Evolutionary conservation across 2,329 filamentous ascomycete species (phyloP).

Genomic region (Trichoderma brevicompactum): DNA sequence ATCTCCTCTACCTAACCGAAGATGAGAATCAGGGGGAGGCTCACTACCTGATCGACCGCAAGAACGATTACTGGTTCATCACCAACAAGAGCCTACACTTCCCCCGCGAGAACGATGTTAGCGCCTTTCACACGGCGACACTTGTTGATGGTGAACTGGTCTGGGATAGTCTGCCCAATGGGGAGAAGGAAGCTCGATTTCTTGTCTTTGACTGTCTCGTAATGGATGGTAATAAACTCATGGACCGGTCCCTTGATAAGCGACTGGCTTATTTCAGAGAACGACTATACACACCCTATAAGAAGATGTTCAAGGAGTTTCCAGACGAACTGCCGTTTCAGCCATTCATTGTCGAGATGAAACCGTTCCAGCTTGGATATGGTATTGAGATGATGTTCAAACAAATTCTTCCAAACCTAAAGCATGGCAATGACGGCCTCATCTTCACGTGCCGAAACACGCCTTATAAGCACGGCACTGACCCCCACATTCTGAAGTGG

Average conservation of each 20-base stretch:
- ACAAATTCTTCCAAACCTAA: slow-evolving; percentile 78
- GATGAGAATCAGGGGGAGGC: slow-evolving; percentile 66
- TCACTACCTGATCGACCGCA: slow-evolving; percentile 94
- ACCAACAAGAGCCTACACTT: slow-evolving; percentile 74
- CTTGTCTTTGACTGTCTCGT: slow-evolving; percentile 93
- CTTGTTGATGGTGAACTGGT: slow-evolving; percentile 94
- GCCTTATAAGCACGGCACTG: slow-evolving; percentile 86
- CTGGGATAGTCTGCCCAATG: slow-evolving; percentile 73
- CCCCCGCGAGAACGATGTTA: slow-evolving; percentile 68
- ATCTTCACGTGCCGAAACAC: slow-evolving; percentile 96
- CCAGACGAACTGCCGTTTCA: slow-evolving; percentile 71
- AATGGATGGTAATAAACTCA: slow-evolving; percentile 75
- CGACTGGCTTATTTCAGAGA: slow-evolving; percentile 85
- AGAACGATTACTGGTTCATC: slow-evolving; percentile 95
- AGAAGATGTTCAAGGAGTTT: slow-evolving; percentile 64
- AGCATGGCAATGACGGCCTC: slow-evolving; percentile 93
- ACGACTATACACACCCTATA: slow-evolving; percentile 73
- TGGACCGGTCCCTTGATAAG: slow-evolving; percentile 83
- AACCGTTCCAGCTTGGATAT: slow-evolving; percentile 87
- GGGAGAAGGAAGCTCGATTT: slow-evolving; percentile 73
- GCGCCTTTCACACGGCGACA: slow-evolving; percentile 76
- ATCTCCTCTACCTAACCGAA: slow-evolving; percentile 84
- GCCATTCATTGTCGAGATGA: slow-evolving; percentile 83
- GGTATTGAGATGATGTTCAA: slow-evolving; percentile 91
- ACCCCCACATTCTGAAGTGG: slow-evolving; percentile 95